Evolutionary conservation across 495 filamentous ascomycete species (phyloP).

Genomic region (Hypoxylon lienhwacheense): DNA sequence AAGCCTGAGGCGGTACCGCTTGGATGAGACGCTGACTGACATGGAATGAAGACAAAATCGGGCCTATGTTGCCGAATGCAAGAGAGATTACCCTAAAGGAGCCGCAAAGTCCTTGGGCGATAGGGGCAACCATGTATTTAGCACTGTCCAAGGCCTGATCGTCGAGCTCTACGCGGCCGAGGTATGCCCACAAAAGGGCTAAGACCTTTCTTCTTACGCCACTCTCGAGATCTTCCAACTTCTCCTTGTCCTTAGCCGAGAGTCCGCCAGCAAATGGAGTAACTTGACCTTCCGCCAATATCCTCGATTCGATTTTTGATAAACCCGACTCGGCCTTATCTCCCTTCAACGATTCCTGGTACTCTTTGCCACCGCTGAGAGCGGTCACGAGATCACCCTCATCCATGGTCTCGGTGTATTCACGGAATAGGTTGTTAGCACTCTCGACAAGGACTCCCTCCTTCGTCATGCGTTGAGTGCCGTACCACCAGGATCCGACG

Average conservation of each 20-base stretch:
- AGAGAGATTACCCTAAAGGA: slow-evolving; percentile 85
- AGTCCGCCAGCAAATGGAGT: slow-evolving; percentile 58
- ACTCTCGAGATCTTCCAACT: slow-evolving; percentile 67
- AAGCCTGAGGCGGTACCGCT: slow-evolving; percentile 77
- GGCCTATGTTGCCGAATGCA: slow-evolving; percentile 79
- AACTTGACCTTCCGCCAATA: slow-evolving; percentile 60
- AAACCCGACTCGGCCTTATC: slow-evolving; percentile 73
- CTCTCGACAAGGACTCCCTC: slow-evolving; percentile 89
- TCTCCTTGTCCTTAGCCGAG: slow-evolving; percentile 68
- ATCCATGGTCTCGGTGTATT: slow-evolving; percentile 80
- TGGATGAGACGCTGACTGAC: slow-evolving; percentile 85
- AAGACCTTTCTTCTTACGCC: slow-evolving; percentile 80
- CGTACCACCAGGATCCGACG: slow-evolving; percentile 98
- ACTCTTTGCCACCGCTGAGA: slow-evolving; percentile 82
- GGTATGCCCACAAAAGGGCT: slow-evolving; percentile 90
- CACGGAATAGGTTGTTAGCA: slow-evolving; percentile 88
- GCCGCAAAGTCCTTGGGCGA: slow-evolving; percentile 79
- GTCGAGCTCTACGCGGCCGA: slow-evolving; percentile 77
- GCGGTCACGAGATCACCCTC: slow-evolving; percentile 78
- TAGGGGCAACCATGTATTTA: slow-evolving; percentile 77
- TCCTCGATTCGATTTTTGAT: slow-evolving; percentile 76
- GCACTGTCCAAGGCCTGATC: slow-evolving; percentile 72
- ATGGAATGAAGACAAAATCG: slow-evolving; percentile 80
- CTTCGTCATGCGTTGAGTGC: slow-evolving; percentile 85
- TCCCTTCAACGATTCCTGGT: slow-evolving; percentile 65